A percentile compares a stretch with the other conserved stretches of the same genome.
These are phyloP conservation scores for Dactylis glomerata DNA, from an alignment of 176 grass and related monocot species.

Conservation along the genomic window DNA sequence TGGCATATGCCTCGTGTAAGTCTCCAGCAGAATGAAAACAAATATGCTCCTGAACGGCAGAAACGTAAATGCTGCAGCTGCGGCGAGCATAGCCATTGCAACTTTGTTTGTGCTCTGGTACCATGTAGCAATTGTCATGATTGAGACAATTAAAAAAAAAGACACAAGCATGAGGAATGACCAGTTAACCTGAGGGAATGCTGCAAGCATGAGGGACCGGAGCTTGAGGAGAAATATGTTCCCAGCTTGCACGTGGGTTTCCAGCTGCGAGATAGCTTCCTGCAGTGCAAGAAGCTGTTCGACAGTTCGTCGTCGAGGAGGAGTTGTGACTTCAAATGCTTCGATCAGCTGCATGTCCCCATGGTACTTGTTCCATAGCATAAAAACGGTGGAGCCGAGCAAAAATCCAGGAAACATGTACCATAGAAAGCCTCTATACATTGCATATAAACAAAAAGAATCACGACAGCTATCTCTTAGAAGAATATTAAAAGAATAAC, in stretches of 20 bases:
- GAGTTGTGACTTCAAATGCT: slow-evolving; percentile 62
- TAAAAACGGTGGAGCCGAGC: slow-evolving; percentile 52
- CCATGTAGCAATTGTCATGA: neutral
- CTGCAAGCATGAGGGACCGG: slow-evolving; percentile 75
- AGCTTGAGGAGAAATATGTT: slow-evolving; percentile 94
- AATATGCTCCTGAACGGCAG: slow-evolving; percentile 53
- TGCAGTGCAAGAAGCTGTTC: slow-evolving; percentile 76
- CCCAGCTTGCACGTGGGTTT: slow-evolving; percentile 64
- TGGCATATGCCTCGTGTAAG: slow-evolving; percentile 91
- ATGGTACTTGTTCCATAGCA: slow-evolving; percentile 70
- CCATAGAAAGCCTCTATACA: slow-evolving; percentile 63
- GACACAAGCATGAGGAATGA: neutral
- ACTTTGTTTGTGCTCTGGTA: slow-evolving; percentile 77
- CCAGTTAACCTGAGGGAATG: slow-evolving; percentile 64
- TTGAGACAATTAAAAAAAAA: neutral
- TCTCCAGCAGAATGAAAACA: slow-evolving; percentile 55
- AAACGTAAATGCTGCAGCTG: slow-evolving; percentile 39
- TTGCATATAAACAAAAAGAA: neutral
- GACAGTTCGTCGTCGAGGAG: slow-evolving; percentile 55
- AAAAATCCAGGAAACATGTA: slow-evolving; percentile 63
- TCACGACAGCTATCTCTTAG: neutral
- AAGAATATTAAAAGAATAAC: neutral
- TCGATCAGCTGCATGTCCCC: slow-evolving; percentile 42
- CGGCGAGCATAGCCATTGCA: slow-evolving; percentile 30
- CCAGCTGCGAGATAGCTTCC: slow-evolving; percentile 71